Conservation (phyloP, 73 alveolate genomes). For the Paramecium primaurelia region DNA sequence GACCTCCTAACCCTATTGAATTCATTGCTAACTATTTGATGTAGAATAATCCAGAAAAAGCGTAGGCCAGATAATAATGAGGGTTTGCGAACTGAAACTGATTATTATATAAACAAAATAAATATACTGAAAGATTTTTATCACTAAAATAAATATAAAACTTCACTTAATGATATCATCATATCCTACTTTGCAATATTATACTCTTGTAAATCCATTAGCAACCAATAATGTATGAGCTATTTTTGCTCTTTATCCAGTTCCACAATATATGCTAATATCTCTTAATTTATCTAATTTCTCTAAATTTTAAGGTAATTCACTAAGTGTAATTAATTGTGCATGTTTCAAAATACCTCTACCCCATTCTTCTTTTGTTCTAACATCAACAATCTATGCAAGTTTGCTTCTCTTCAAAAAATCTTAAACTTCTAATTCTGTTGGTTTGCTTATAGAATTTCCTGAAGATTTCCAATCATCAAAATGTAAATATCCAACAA, state of each 20-base stretch:
- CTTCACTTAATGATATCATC: constrained; percentile 34
- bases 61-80: constrained; percentile 4
- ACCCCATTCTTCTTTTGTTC: constrained; percentile 54
- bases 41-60: constrained; percentile 76
- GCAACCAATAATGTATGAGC: constrained; percentile 46
- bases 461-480: constrained; percentile 38
- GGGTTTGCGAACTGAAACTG: constrained; percentile 38
- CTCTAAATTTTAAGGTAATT: constrained; percentile 19
- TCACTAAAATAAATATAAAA: background rate
- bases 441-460: background rate
- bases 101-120: background rate
- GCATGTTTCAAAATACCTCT: constrained; percentile 47
- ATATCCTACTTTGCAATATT: constrained; percentile 45
- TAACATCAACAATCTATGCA: constrained; percentile 44
- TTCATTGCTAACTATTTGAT: constrained; percentile 80
- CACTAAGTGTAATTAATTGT: constrained; percentile 47
- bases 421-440: constrained; percentile 25
- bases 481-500: constrained; percentile 47
- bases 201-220: constrained; percentile 35
- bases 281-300: constrained; percentile 42
- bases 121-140: background rate
- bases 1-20: constrained; percentile 85
- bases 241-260: constrained; percentile 59
- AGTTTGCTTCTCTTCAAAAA: constrained; percentile 13
- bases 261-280: constrained; percentile 53